Evolutionary conservation across 1,284 basidiomycete species (phyloP).

Genomic region (Ganoderma leucocontextum): DNA sequence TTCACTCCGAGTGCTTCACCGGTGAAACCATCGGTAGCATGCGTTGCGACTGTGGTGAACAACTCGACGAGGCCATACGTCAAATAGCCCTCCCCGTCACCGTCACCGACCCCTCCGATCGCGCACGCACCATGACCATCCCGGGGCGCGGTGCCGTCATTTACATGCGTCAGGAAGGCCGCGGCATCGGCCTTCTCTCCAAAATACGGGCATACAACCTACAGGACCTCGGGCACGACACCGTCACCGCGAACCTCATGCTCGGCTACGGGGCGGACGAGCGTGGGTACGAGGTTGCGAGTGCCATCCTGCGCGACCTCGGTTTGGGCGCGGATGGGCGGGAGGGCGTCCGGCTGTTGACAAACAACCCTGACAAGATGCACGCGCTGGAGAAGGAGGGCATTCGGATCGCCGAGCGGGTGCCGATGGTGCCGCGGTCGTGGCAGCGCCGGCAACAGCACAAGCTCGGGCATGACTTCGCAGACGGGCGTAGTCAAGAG

Average conservation of each 20-base stretch:
- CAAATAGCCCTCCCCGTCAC: slow-evolving; percentile 84
- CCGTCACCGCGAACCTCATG: slow-evolving; percentile 96
- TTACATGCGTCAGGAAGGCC: slow-evolving; percentile 98
- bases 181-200: slow-evolving; percentile 95
- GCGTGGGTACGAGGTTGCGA: slow-evolving; percentile 92
- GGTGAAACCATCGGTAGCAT: slow-evolving; percentile 98
- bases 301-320: slow-evolving; percentile 89
- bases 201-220: slow-evolving; percentile 99
- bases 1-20: slow-evolving; percentile 99
- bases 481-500: slow-evolving; percentile 39
- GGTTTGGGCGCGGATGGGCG: slow-evolving; percentile 70
- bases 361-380: slow-evolving; percentile 99
- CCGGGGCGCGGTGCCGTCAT: slow-evolving; percentile 94
- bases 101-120: slow-evolving; percentile 47
- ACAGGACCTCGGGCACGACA: slow-evolving; percentile 98
- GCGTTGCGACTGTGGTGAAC: slow-evolving; percentile 99
- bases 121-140: slow-evolving; percentile 49
- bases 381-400: slow-evolving; percentile 88
- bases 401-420: slow-evolving; percentile 83
- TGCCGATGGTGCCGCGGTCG: slow-evolving; percentile 94
- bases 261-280: slow-evolving; percentile 96
- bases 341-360: slow-evolving; percentile 84
- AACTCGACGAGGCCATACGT: slow-evolving; percentile 95
- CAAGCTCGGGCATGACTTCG: slow-evolving; percentile 33
- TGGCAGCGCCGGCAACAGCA: slow-evolving; percentile 68